Conservation (phyloP, 2,329 filamentous ascomycete species). For the Botrytis squamosa region DNA sequence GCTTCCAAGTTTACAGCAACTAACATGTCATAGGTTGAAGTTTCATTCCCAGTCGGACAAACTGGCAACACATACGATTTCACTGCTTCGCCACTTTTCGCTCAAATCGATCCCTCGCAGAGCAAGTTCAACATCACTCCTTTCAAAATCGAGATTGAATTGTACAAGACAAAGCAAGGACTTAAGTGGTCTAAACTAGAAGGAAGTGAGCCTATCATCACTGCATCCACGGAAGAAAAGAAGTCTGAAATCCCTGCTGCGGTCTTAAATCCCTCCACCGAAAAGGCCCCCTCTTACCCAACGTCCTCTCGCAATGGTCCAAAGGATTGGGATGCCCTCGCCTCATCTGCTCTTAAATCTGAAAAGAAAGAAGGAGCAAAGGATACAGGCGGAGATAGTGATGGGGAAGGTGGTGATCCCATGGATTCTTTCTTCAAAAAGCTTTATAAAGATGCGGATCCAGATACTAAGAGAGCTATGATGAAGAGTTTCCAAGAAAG, state of each 20-base stretch:
- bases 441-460: slow-evolving; percentile 72
- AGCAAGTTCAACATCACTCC: slow-evolving; percentile 66
- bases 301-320: slow-evolving; percentile 80
- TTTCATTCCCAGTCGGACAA: slow-evolving; percentile 57
- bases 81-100: slow-evolving; percentile 65
- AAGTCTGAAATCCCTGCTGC: slow-evolving; percentile 21
- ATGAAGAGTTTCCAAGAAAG: slow-evolving; percentile 96
- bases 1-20: slow-evolving; percentile 7
- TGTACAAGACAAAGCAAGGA: slow-evolving; percentile 65
- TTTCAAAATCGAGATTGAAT: slow-evolving; percentile 75
- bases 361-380: slow-evolving; percentile 35
- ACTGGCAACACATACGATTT: slow-evolving; percentile 55
- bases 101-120: slow-evolving; percentile 57
- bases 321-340: slow-evolving; percentile 90
- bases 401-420: slow-evolving; percentile 61
- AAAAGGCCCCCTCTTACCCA: slow-evolving; percentile 67
- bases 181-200: slow-evolving; percentile 36
- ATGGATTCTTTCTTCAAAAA: slow-evolving; percentile 88
- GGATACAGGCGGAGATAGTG: slow-evolving; percentile 38
- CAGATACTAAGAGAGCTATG: slow-evolving; percentile 88
- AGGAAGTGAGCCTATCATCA: slow-evolving; percentile 29
- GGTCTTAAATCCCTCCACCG: slow-evolving; percentile 25
- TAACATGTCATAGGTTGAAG: slow-evolving; percentile 45
- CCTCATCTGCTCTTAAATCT: slow-evolving; percentile 28
- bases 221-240: slow-evolving; percentile 11